Percentiles rank a stretch among this genome's conserved stretches.
phyloP scores from a whole-genome alignment of 2,329 filamentous ascomycete species.

The Epichloe baconii region DNA sequence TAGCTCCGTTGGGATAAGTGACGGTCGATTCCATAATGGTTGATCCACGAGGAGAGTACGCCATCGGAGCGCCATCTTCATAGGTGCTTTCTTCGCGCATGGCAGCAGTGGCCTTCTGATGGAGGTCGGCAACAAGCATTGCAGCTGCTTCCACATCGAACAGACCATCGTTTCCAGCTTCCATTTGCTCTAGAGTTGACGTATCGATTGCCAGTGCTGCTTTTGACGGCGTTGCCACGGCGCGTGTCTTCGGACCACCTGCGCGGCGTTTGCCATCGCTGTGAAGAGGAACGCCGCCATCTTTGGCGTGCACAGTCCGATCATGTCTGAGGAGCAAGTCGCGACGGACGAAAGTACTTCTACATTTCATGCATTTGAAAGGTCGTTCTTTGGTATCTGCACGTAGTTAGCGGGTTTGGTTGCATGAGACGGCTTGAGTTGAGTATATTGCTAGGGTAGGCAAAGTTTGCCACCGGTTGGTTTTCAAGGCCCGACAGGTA shows the following conservation, averaged over 20 bases:
- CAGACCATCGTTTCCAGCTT: slow-evolving; percentile 77
- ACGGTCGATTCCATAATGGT: slow-evolving; percentile 66
- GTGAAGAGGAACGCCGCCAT: slow-evolving; percentile 85
- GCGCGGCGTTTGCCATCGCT: slow-evolving; percentile 85
- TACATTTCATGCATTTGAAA: slow-evolving; percentile 97
- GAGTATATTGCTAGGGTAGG: slow-evolving; percentile 5
- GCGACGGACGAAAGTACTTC: slow-evolving; percentile 95
- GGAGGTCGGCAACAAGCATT: slow-evolving; percentile 96
- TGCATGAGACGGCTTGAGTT: slow-evolving; percentile 4
- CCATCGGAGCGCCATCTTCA: slow-evolving; percentile 46
- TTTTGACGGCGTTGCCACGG: slow-evolving; percentile 56
- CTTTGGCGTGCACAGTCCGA: slow-evolving; percentile 95
- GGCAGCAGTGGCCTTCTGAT: slow-evolving; percentile 77
- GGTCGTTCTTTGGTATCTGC: slow-evolving; percentile 96
- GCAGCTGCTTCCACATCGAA: slow-evolving; percentile 95
- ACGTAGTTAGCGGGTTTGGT: slow-evolving; percentile 1
- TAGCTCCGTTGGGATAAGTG: slow-evolving; percentile 64
- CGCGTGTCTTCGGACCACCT: slow-evolving; percentile 52
- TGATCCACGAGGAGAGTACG: slow-evolving; percentile 59
- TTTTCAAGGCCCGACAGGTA: not conserved
- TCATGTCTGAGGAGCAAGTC: slow-evolving; percentile 94
- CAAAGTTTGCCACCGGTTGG: not conserved
- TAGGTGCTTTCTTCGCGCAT: slow-evolving; percentile 47
- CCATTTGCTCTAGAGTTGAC: slow-evolving; percentile 80
- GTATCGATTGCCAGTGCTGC: slow-evolving; percentile 68